phyloP scores from a whole-genome alignment of 2,329 filamentous ascomycete genomes.

The Penicillium vulpinum region DNA sequence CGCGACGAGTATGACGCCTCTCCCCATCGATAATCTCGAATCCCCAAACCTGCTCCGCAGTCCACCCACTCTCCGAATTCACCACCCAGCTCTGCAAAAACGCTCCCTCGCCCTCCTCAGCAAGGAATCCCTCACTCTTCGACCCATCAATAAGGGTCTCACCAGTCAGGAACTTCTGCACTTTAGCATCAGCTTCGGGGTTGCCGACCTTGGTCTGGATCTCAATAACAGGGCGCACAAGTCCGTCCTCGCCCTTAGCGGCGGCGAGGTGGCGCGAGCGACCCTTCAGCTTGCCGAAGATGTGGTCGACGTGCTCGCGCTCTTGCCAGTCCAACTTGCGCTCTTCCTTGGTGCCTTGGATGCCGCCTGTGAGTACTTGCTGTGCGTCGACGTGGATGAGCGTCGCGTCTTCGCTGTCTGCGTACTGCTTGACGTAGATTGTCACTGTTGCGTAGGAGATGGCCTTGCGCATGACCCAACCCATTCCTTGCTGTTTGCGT shows the following conservation, averaged over 20 bases:
- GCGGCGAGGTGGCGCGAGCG: conserved; percentile 54
- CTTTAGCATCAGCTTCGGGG: conserved; percentile 39
- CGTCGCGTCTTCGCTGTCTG: conserved; percentile 41
- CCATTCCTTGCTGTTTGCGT: conserved; percentile 60
- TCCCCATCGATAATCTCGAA: conserved; percentile 46
- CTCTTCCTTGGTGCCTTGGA: conserved; percentile 64
- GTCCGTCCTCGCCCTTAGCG: conserved; percentile 38
- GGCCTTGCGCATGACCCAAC: conserved; percentile 71
- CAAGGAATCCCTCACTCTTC: conserved; percentile 60
- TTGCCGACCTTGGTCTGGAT: conserved; percentile 42
- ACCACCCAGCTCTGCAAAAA: conserved; percentile 53
- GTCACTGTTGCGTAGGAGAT: conserved; percentile 69
- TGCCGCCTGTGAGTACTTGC: conserved; percentile 69
- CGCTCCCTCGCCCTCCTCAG: conserved; percentile 50
- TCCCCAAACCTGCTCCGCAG: conserved; percentile 55
- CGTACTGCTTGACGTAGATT: conserved; percentile 61
- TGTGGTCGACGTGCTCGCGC: conserved; percentile 71
- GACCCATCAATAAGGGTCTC: conserved; percentile 54
- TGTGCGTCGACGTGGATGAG: conserved; percentile 68
- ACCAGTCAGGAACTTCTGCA: conserved; percentile 41
- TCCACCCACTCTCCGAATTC: conserved; percentile 54
- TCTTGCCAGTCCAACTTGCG: conserved; percentile 59
- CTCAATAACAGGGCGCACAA: conserved; percentile 37
- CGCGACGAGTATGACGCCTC: conserved; percentile 45
- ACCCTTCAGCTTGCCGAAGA: conserved; percentile 73